phyloP scores from a whole-genome alignment of 257 asterid species.

The Haberlea rhodopensis region DNA sequence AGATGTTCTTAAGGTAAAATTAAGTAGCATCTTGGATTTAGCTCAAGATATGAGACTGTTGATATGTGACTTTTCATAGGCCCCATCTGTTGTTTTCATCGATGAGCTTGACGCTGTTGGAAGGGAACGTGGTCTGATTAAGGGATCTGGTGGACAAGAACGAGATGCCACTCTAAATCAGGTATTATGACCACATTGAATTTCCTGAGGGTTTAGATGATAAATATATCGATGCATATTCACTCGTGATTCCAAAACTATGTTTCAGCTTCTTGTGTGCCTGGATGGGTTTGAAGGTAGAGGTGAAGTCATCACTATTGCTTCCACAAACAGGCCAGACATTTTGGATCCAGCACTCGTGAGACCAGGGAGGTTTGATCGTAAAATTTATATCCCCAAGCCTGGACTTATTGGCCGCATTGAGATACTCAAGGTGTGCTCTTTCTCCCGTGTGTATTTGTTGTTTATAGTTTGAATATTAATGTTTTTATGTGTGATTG shows the following conservation, averaged over 20 bases:
- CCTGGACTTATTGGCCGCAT: slow-evolving; percentile 89
- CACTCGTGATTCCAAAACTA: slow-evolving; percentile 26
- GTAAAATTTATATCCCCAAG: slow-evolving; percentile 84
- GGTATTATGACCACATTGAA: slow-evolving; percentile 41
- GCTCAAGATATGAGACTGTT: slow-evolving; percentile 13
- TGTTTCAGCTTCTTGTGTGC: slow-evolving; percentile 88
- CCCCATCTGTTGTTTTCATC: slow-evolving; percentile 96
- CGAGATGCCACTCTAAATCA: slow-evolving; percentile 98
- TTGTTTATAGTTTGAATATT: neutral
- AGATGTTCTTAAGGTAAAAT: slow-evolving; percentile 8
- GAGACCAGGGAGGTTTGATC: slow-evolving; percentile 93
- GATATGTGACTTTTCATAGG: slow-evolving; percentile 45
- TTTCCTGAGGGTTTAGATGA: slow-evolving; percentile 21
- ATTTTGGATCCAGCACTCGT: slow-evolving; percentile 96
- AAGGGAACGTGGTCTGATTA: slow-evolving; percentile 86
- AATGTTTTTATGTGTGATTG: neutral
- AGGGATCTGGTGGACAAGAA: slow-evolving; percentile 97
- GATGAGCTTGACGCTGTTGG: slow-evolving; percentile 99
- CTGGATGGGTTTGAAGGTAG: slow-evolving; percentile 98
- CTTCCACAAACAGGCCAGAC: slow-evolving; percentile 97
- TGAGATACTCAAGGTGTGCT: slow-evolving; percentile 78
- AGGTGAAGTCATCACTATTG: slow-evolving; percentile 96
- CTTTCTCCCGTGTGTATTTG: slow-evolving; percentile 21
- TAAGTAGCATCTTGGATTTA: slow-evolving; percentile 16
- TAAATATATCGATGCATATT: slow-evolving; percentile 25